Percentiles rank a stretch among this genome's conserved stretches.
phyloP scores from a whole-genome alignment of 164 flowering plant species.

The Brasenia schreberi region DNA sequence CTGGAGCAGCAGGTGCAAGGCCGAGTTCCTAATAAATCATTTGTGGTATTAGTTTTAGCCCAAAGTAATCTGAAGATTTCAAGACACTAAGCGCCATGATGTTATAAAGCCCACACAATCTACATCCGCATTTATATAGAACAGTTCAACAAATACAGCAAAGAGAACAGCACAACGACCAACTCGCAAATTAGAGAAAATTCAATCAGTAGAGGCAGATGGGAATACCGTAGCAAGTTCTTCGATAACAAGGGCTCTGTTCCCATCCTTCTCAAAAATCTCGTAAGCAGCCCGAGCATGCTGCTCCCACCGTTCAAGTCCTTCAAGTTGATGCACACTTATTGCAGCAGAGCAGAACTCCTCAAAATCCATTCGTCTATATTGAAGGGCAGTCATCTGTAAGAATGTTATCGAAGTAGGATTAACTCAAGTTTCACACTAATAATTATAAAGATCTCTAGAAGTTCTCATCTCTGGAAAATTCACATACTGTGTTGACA shows the following conservation, averaged over 20 bases:
- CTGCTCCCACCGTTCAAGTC: slow-evolving; percentile 88
- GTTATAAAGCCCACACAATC: too few relatives aligned
- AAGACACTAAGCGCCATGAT: too few relatives aligned
- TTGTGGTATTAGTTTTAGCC: too few relatives aligned
- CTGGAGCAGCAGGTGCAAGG: slow-evolving; percentile 71
- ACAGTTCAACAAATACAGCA: not conserved
- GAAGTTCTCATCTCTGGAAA: not conserved
- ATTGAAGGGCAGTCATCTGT: slow-evolving; percentile 78
- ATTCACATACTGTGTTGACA: slow-evolving; percentile 41
- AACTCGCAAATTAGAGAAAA: too few relatives aligned
- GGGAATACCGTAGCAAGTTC: slow-evolving; percentile 82
- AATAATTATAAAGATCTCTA: not conserved
- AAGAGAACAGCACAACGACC: not conserved
- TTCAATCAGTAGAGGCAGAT: too few relatives aligned
- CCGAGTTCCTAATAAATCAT: slow-evolving; percentile 65
- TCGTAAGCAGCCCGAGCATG: slow-evolving; percentile 87
- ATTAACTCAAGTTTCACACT: not conserved
- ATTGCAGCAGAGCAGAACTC: slow-evolving; percentile 90
- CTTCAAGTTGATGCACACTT: slow-evolving; percentile 86
- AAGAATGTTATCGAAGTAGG: not conserved
- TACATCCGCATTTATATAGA: not conserved
- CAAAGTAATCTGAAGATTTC: too few relatives aligned
- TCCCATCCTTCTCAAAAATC: slow-evolving; percentile 80
- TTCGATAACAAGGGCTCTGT: slow-evolving; percentile 77
- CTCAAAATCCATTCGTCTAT: slow-evolving; percentile 86